These are phyloP conservation scores for Talaromyces islandicus DNA, from an alignment of 2,329 filamentous ascomycete species.

Conservation along the genomic window DNA sequence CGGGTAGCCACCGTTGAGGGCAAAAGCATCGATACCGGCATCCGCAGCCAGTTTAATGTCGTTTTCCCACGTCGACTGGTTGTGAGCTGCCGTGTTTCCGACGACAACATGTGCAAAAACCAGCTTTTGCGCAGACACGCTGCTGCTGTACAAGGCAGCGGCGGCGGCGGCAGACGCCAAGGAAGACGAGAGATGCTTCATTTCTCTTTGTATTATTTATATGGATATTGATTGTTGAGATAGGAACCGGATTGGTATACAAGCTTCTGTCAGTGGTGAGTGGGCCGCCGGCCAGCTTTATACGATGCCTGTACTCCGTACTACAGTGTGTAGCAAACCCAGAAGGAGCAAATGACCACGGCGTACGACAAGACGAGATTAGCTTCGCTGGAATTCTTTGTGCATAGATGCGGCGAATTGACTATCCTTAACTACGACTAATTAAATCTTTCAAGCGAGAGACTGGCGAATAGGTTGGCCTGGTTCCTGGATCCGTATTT, in stretches of 20 bases:
- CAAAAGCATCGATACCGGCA: slow-evolving; percentile 38
- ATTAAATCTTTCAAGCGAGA: neutral
- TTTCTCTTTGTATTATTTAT: neutral
- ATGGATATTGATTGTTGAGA: neutral
- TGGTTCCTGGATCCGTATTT: neutral
- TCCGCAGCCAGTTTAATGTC: slow-evolving; percentile 32
- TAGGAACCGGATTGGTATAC: neutral
- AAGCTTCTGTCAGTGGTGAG: neutral
- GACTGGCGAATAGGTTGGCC: neutral
- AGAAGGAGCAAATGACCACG: neutral
- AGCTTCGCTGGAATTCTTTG: neutral
- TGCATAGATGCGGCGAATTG: neutral
- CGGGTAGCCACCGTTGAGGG: slow-evolving; percentile 30
- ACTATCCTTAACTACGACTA: too few species aligned
- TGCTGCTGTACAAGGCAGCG: neutral
- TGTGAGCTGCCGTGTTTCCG: slow-evolving; percentile 15
- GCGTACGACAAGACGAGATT: neutral
- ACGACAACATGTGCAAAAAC: slow-evolving; percentile 25
- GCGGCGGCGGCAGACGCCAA: slow-evolving; percentile 4
- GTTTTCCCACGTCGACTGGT: slow-evolving; percentile 7
- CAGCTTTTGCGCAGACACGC: slow-evolving; percentile 7
- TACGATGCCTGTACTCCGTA: neutral
- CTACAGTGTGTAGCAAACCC: neutral
- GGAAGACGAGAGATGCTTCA: slow-evolving; percentile 7
- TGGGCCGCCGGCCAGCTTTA: neutral